Evolutionary conservation across 2,329 filamentous ascomycete genomes (phyloP), one percentile per base, ranked within the genome.

Genomic region (Aphanoascus verrucosus): DNA sequence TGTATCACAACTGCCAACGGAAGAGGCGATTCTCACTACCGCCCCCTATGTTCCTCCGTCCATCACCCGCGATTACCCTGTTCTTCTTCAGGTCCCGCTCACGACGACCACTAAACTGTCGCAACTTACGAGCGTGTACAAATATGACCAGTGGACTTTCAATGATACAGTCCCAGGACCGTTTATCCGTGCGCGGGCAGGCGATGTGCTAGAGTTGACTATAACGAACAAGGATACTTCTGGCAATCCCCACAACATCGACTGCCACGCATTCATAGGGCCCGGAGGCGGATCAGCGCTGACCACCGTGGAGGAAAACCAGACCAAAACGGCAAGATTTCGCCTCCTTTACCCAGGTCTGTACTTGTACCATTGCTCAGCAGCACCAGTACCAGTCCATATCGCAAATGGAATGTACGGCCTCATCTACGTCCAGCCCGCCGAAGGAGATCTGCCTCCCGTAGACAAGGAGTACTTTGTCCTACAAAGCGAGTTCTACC

Each of bases 321-420:
- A 68, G 52, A 63, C 62, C 40, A 68, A 68, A 49, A 63, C 63
- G 0, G 65, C 59, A 7, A 40, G 60, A 32, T 68, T 69, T 58
- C 61, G 59, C 32, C 56, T 68, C 1, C 58, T 63, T 8, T 60
- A 56, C 38, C 66, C 66, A 0, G 67, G 66, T 1, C 57, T 69
- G 8, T 69, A 61, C 45, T 28, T 67, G 1, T 69, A 69, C 56
- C 67, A 68, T 55, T 69, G 66, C 43, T 64, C 67, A 1, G 66
- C 66, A 0, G 65, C 63, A 0, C 67, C 67, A 0, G 67, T 69
- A 2, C 65, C 66, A 3, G 66, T 68, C 2, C 66, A 69, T 54
- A 68, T 69, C 35, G 65, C 65, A 14, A 68, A 69, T 52, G 67
- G 66, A 37, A 69, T 69, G 67, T 68, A 67, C 51, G 67, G 67